Base-by-base conservation (phyloP, 225 moss, liverwort and hornwort species). In the Lunularia cruciata region DNA sequence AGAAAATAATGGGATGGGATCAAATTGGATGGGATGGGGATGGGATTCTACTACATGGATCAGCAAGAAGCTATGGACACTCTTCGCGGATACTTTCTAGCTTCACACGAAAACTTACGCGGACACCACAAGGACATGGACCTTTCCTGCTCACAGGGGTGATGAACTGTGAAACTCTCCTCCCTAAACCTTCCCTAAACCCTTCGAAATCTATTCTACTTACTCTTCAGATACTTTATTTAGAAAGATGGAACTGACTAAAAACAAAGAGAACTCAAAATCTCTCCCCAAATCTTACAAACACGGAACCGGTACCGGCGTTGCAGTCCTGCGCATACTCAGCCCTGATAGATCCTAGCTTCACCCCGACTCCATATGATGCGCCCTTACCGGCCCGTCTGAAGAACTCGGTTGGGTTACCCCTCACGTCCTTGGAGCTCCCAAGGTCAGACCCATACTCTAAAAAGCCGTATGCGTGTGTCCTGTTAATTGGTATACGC, bases 251-350 rank as follows among this genome's bases (percentile, higher is more conserved):
- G 67, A 52, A 45, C 35, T 57, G 14, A 65, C 32, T 52, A 70
- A 53, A 69, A 73, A 69, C 57, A 45, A 69, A 22, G 69, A 73
- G 37, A 65, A 43, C 31, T 67, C 77, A 95, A 73, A 95, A 95
- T 36, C 86, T 85, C 80, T 95, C 92, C 39, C 92, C 92, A 75
- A 92, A 95, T 86, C 88, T 81, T 59, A 92, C 86, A 84, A 92
- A 92, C 48, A 95, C 70, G 36, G 95, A 82, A 39, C 92, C 84
- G 37, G 70, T 81, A 48, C 88, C 88, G 31, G 88, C 83, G 37
- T 95, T 95, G 60, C 92, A 95, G 75, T 95, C 92, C 75, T 83
- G 85, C 16, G 90, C 92, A 80, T 92, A 95, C 61, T 95, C 92
- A 25, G 95, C 84, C 79, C 87, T 88, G 48, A 95, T 84, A 54